These are phyloP conservation scores for Ogataea paraovalis DNA, from an alignment of 805 yeast genomes.

Conservation along the genomic window DNA sequence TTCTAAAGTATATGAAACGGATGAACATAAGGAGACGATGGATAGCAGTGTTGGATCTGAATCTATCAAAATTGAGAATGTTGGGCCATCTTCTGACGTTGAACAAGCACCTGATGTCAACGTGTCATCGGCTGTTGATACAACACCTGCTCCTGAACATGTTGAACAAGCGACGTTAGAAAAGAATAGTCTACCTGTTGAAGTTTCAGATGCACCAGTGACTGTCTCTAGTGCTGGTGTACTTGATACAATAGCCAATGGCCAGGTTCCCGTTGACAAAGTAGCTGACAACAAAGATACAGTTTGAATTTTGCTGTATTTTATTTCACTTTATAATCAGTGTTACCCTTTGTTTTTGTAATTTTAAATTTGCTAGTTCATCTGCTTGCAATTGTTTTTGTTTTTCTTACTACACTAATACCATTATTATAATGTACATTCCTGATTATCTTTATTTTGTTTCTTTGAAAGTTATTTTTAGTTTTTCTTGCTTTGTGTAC, in stretches of 20 bases:
- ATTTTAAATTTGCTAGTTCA: background rate
- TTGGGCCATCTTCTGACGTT: no score
- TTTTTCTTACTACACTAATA: background rate
- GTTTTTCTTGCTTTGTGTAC: background rate
- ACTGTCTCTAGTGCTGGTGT: background rate
- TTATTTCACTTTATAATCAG: background rate
- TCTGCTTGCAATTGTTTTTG: background rate
- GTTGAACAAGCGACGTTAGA: no score
- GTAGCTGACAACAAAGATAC: background rate
- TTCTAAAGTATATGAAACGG: no score
- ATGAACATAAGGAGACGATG: no score
- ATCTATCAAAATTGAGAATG: no score
- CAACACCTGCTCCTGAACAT: no score
- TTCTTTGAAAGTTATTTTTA: background rate
- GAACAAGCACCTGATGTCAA: no score
- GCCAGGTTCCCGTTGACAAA: background rate
- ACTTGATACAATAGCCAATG: background rate
- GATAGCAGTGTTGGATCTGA: no score
- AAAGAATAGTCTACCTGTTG: background rate
- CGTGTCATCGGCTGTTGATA: no score
- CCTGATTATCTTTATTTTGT: background rate
- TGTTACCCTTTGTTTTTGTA: background rate
- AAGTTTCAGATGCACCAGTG: background rate
- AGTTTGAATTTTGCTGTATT: background rate
- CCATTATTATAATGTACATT: background rate